Percentiles rank a stretch among this genome's conserved stretches.
Conservation (phyloP, 495 filamentous ascomycete genomes). For the Neurospora intermedia region DNA sequence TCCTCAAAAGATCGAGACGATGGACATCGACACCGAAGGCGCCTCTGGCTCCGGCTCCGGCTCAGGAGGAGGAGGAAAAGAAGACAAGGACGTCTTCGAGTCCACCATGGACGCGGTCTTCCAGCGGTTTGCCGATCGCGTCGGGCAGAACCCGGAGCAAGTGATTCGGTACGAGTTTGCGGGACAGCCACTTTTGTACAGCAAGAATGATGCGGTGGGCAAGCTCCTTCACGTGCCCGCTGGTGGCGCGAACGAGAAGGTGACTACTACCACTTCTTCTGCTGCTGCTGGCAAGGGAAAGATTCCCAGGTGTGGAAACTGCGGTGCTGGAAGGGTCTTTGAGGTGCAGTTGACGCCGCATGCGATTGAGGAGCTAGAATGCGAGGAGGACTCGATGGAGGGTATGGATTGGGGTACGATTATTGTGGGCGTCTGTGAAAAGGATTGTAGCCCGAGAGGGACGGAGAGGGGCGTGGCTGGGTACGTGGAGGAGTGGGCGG, state of each 20-base stretch:
- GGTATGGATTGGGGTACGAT: conserved; percentile 99
- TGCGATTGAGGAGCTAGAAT: conserved; percentile 81
- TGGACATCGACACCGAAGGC: conserved; percentile 44
- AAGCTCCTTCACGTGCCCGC: conserved; percentile 36
- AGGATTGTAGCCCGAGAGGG: conserved; percentile 22
- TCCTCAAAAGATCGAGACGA: conserved; percentile 38
- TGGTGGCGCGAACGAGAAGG: conserved; percentile 10
- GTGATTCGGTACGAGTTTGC: conserved; percentile 85
- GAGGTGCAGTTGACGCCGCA: conserved; percentile 80
- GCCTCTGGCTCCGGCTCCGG: background rate
- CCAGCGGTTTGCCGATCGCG: conserved; percentile 78
- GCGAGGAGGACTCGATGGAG: conserved; percentile 61
- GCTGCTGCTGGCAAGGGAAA: conserved; percentile 6
- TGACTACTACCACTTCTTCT: conserved; percentile 1
- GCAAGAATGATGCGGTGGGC: conserved; percentile 62
- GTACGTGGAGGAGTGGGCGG: conserved; percentile 90
- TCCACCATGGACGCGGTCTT: conserved; percentile 77
- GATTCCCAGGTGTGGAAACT: conserved; percentile 69
- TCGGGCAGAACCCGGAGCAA: conserved; percentile 89
- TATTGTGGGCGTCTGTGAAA: conserved; percentile 72
- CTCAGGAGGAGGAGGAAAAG: conserved; percentile 38
- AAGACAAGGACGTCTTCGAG: conserved; percentile 77
- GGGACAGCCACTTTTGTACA: conserved; percentile 73
- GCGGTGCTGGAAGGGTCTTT: conserved; percentile 67
- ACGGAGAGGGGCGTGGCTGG: conserved; percentile 17